Conservation (phyloP, 768 basidiomycete species). For the Boletus sp. region DNA sequence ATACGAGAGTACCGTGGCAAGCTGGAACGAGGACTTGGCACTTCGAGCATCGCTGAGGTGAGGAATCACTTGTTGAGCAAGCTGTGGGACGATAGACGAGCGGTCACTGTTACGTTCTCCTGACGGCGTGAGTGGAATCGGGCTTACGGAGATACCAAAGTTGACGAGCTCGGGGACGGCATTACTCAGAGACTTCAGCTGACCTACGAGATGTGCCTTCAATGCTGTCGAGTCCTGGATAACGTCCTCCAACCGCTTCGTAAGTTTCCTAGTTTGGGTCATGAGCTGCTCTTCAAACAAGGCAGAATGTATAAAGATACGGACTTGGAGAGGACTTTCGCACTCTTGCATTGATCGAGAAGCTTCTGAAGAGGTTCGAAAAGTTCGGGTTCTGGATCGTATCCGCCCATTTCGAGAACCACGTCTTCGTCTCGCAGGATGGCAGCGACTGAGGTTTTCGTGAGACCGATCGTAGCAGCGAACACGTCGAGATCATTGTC, state of each 20-base stretch:
- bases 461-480: constrained; percentile 85
- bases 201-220: constrained; percentile 65
- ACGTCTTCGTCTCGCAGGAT: constrained; percentile 80
- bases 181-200: constrained; percentile 70
- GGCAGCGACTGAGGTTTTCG: constrained; percentile 79
- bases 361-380: constrained; percentile 81
- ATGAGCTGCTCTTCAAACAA: constrained; percentile 1
- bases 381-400: constrained; percentile 71
- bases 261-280: constrained; percentile 70
- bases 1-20: constrained; percentile 66
- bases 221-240: constrained; percentile 69
- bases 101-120: neutral
- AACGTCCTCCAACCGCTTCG: constrained; percentile 81
- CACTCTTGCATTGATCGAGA: constrained; percentile 77
- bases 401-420: constrained; percentile 67
- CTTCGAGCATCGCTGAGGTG: constrained; percentile 81
- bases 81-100: constrained; percentile 39
- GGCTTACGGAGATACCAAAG: constrained; percentile 82
- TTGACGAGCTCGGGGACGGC: constrained; percentile 80
- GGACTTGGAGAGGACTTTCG: constrained; percentile 78
- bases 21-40: constrained; percentile 75
- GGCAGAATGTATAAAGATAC: constrained; percentile 20
- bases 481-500: constrained; percentile 95
- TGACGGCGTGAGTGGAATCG: neutral
- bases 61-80: constrained; percentile 86